Evolutionary conservation across 768 basidiomycete genomes (phyloP).

Genomic region (Cubamyces lactineus): DNA sequence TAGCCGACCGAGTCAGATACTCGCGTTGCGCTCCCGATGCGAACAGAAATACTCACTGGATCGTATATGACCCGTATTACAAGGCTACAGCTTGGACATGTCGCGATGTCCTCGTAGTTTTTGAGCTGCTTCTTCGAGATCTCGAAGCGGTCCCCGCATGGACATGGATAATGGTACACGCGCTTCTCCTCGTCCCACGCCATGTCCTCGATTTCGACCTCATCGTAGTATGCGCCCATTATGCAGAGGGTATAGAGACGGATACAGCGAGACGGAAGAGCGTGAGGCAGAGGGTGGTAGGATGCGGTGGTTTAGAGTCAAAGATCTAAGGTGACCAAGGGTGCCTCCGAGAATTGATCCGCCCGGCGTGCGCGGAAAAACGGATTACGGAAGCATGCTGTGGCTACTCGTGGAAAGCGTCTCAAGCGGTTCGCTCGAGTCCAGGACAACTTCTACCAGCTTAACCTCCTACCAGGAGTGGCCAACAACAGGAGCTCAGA

Average conservation of each 20-base stretch:
- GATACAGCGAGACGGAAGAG: background rate
- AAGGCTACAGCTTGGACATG: constrained; percentile 94
- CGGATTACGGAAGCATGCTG: constrained; percentile 7
- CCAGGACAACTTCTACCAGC: background rate
- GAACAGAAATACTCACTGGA: constrained; percentile 63
- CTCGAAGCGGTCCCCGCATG: constrained; percentile 98
- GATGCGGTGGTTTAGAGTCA: constrained; percentile 1
- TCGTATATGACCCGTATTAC: constrained; percentile 93
- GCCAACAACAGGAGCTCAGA: too few species aligned
- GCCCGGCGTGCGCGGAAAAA: constrained; percentile 12
- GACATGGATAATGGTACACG: constrained; percentile 96
- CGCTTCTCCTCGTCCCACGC: constrained; percentile 79
- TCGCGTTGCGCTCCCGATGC: background rate
- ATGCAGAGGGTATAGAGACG: constrained; percentile 2
- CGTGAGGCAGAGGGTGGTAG: background rate
- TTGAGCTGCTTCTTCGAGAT: constrained; percentile 84
- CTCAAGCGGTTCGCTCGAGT: too few species aligned
- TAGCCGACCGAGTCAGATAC: constrained; percentile 32
- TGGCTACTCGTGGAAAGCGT: too few species aligned
- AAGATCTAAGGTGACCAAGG: too few species aligned
- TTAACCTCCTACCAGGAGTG: too few species aligned
- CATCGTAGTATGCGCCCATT: constrained; percentile 93
- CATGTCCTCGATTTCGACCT: constrained; percentile 98
- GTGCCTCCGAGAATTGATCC: constrained; percentile 6
- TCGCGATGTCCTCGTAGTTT: constrained; percentile 92